Evolutionary conservation across 495 filamentous ascomycete species (phyloP).

Genomic region (Aspergillus sparsus): DNA sequence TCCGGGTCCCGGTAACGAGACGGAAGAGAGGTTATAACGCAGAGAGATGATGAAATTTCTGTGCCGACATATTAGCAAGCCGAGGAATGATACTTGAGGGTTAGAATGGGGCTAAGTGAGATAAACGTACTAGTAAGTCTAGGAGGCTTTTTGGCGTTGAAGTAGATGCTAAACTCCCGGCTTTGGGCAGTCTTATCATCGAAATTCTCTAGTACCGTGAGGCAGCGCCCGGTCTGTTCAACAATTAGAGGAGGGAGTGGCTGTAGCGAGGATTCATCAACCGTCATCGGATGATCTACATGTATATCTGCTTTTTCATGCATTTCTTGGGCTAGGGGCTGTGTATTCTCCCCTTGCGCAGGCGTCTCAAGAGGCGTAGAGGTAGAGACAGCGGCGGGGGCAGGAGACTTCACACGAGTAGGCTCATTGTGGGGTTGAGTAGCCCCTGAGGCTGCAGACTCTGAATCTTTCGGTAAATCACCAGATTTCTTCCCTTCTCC

Average conservation of each 20-base stretch:
- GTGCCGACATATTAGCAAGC: slow-evolving; percentile 15
- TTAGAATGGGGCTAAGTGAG: slow-evolving; percentile 1
- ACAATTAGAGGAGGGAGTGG: slow-evolving; percentile 41
- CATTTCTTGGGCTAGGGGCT: slow-evolving; percentile 25
- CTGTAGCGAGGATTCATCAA: slow-evolving; percentile 19
- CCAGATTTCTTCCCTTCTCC: slow-evolving; percentile 5
- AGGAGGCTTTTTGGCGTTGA: slow-evolving; percentile 53
- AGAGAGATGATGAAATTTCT: slow-evolving; percentile 58
- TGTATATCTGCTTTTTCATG: slow-evolving; percentile 18
- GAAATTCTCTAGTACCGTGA: slow-evolving; percentile 58
- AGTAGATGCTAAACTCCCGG: slow-evolving; percentile 52
- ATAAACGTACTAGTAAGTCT: slow-evolving; percentile 49
- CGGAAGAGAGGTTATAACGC: slow-evolving; percentile 77
- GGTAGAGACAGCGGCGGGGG: slow-evolving; percentile 8
- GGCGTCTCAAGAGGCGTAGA: slow-evolving; percentile 10
- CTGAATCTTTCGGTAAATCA: slow-evolving; percentile 8
- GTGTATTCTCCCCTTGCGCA: slow-evolving; percentile 5
- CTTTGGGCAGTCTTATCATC: slow-evolving; percentile 53
- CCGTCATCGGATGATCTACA: slow-evolving; percentile 20
- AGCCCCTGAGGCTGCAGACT: slow-evolving; percentile 5
- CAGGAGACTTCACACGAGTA: not conserved
- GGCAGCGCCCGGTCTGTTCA: slow-evolving; percentile 51
- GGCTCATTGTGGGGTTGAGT: slow-evolving; percentile 13
- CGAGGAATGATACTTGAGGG: not conserved
- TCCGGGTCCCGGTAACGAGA: slow-evolving; percentile 75